Conservation (phyloP, 2,329 filamentous ascomycete species). For the Blastomyces gilchristii region DNA sequence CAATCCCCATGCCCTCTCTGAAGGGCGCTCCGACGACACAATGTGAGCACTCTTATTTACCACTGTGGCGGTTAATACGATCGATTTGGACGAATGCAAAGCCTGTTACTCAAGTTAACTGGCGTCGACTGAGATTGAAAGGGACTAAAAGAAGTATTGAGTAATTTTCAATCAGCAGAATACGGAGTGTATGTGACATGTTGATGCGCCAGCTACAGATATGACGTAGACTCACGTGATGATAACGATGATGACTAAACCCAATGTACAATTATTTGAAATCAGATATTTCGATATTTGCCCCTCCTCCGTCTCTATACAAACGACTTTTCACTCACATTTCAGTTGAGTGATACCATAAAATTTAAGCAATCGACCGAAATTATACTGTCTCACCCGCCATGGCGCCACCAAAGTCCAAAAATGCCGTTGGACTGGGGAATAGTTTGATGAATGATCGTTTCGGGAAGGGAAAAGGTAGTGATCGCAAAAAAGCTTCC, state of each 20-base stretch:
- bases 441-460: conserved; percentile 98
- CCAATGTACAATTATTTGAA: background rate
- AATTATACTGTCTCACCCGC: conserved; percentile 18
- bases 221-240: conserved; percentile 4
- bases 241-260: conserved; percentile 5
- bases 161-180: background rate
- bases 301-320: background rate
- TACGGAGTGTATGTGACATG: background rate
- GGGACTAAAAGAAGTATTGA: background rate
- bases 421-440: conserved; percentile 87
- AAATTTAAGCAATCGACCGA: background rate
- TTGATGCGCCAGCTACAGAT: background rate
- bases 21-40: background rate
- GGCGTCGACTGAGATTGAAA: background rate
- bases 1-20: background rate
- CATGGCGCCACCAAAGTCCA: conserved; percentile 82
- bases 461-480: conserved; percentile 84
- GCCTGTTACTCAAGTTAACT: background rate
- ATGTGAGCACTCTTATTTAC: background rate
- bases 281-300: conserved; percentile 2
- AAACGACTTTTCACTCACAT: background rate
- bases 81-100: background rate
- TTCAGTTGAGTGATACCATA: background rate
- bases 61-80: background rate
- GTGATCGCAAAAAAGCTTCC: conserved; percentile 65